Conservation (phyloP, 495 filamentous ascomycete species). For the Daldinia childiae region DNA sequence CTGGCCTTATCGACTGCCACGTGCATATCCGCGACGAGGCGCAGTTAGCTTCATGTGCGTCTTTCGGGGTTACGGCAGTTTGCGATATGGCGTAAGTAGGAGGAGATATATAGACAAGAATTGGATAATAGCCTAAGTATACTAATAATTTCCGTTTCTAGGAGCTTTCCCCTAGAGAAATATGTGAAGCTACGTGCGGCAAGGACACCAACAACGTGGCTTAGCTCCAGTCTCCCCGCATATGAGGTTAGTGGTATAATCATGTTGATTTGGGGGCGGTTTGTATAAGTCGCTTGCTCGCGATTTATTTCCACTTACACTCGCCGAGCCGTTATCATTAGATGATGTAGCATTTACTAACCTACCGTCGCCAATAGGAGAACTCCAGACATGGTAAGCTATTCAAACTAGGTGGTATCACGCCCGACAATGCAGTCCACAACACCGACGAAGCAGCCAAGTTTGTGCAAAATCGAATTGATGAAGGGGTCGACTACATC, state of each 20-base stretch:
- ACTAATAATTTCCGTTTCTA: conserved; percentile 3
- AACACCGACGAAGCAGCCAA: conserved; percentile 42
- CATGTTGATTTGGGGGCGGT: background rate
- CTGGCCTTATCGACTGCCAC: conserved; percentile 68
- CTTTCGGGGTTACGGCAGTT: conserved; percentile 30
- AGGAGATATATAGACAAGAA: background rate
- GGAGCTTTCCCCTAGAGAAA: conserved; percentile 23
- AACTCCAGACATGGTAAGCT: conserved; percentile 32
- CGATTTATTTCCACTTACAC: background rate
- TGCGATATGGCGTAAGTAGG: conserved; percentile 36
- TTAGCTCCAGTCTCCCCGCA: conserved; percentile 30
- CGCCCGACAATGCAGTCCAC: conserved; percentile 38
- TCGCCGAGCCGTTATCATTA: background rate
- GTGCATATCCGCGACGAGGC: conserved; percentile 63
- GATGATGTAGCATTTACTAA: background rate
- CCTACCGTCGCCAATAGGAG: conserved; percentile 11
- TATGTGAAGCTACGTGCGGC: conserved; percentile 21
- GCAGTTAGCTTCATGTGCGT: conserved; percentile 37
- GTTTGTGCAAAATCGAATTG: conserved; percentile 46
- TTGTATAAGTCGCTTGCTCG: background rate
- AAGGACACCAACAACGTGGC: conserved; percentile 27
- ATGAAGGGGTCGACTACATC: conserved; percentile 49
- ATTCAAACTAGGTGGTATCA: conserved; percentile 20
- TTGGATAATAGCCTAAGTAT: background rate
- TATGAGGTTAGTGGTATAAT: conserved; percentile 29